These are phyloP conservation scores for Stagonosporopsis vannaccii DNA, from an alignment of 2,329 filamentous ascomycete species.

Conservation along the genomic window DNA sequence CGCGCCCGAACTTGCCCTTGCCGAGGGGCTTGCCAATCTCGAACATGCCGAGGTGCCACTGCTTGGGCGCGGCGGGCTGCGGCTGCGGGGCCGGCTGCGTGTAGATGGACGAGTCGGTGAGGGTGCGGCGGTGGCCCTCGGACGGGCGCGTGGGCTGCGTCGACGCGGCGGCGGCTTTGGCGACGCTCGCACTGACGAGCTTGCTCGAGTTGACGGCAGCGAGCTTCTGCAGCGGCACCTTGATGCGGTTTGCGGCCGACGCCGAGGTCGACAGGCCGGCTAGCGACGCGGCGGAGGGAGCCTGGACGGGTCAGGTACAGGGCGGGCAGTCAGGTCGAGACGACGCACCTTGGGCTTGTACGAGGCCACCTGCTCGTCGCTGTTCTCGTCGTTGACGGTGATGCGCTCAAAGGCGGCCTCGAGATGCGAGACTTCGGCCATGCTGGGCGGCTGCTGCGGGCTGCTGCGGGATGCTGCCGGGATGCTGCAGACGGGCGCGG, in stretches of 20 bases:
- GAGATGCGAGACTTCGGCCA: conserved; percentile 75
- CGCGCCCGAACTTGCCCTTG: conserved; percentile 86
- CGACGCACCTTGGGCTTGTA: conserved; percentile 78
- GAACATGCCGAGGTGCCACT: conserved; percentile 92
- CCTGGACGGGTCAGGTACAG: conserved; percentile 48
- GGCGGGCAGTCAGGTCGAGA: background rate
- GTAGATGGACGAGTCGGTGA: conserved; percentile 58
- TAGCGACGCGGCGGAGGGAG: conserved; percentile 52
- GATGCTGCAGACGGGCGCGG: background rate
- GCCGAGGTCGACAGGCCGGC: conserved; percentile 56
- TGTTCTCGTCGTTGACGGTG: conserved; percentile 90
- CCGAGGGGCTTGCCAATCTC: conserved; percentile 87
- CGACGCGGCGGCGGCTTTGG: conserved; percentile 69
- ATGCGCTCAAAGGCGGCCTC: conserved; percentile 91
- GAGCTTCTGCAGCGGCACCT: conserved; percentile 79
- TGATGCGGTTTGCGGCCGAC: conserved; percentile 67
- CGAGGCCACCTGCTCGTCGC: conserved; percentile 66
- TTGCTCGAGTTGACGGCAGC: conserved; percentile 75
- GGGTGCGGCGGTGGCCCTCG: conserved; percentile 50
- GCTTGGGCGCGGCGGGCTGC: conserved; percentile 49
- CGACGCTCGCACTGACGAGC: conserved; percentile 51
- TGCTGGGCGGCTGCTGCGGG: conserved; percentile 34
- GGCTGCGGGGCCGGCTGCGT: conserved; percentile 7
- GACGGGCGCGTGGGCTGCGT: conserved; percentile 63
- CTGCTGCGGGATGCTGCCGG: conserved; percentile 9